Base-by-base conservation (phyloP, 2,329 filamentous ascomycete genomes). In the Penicillium sp. region DNA sequence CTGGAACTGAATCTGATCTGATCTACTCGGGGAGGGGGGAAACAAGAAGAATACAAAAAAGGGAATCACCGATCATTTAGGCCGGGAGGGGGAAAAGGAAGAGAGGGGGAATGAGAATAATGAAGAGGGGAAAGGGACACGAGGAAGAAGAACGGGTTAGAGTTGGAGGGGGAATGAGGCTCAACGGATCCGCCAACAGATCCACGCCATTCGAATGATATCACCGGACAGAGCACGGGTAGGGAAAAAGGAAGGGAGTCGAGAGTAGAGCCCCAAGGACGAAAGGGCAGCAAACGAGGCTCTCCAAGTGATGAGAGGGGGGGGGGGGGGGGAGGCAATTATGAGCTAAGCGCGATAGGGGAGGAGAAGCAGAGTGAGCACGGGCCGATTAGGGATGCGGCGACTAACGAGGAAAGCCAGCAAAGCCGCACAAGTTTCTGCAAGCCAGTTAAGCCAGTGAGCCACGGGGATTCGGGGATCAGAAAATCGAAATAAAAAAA, bases 121-220 rank as follows among this genome's bases (percentile, higher is more conserved):
- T 62, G 63, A 26, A 54, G 51, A 55, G 53, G 53, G 53, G 37
- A 24, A 37, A n/a, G 37, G 72, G 73, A 78, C 63, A 69, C 65
- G 61, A 70, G 64, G 61, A 70, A 67, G 37, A 63, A 63, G 13
- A 22, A 45, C 33, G 51, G 53, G 38, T 30, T 22, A 38, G 15
- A 33, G 30, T 33, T 33, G 28, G 28, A 28, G 30, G 35, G 35
- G 4, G 53, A 7, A 45, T 55, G 53, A 57, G 54, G 54, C 54
- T 57, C 54, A 47, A 47, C 26, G 33, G 42, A 45, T 44, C 51
- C 38, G 22, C 38, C 53, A 28, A 55, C 40, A n/a, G 35, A 55
- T 33, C 58, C 26, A 56, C 58, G 58, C 58, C 58, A 60, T 60
- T 33, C 45, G 53, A 54, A 55, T 59, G 51, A 59, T 45, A 59